Conservation (phyloP, 768 basidiomycete species). For the Suillus cothurnatus region DNA sequence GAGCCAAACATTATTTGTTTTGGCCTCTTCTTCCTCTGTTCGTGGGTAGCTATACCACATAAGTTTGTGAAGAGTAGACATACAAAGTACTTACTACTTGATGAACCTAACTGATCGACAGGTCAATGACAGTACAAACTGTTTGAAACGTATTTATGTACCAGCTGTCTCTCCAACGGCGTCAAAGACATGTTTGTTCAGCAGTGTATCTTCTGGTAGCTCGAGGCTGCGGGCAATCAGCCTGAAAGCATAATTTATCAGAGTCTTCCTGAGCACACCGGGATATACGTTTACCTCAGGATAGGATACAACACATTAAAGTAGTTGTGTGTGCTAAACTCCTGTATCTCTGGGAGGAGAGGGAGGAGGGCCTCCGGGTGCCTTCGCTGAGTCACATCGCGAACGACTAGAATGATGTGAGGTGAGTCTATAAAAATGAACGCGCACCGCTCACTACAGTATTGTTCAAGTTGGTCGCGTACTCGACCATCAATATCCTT, state of each 20-base stretch:
- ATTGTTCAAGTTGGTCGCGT: slow-evolving; percentile 62
- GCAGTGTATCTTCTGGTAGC: slow-evolving; percentile 53
- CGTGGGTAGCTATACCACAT: slow-evolving; percentile 46
- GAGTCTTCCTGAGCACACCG: not conserved
- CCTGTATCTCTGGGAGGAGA: slow-evolving; percentile 53
- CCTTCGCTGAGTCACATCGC: slow-evolving; percentile 45
- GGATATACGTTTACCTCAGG: slow-evolving; percentile 36
- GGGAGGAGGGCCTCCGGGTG: slow-evolving; percentile 55
- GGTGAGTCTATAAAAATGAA: not conserved
- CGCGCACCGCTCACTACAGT: slow-evolving; percentile 48
- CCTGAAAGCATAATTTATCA: slow-evolving; percentile 27
- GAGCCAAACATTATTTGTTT: slow-evolving; percentile 59
- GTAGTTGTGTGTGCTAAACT: slow-evolving; percentile 53
- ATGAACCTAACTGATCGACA: slow-evolving; percentile 53
- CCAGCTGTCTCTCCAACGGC: slow-evolving; percentile 44
- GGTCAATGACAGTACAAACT: not conserved
- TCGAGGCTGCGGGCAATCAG: slow-evolving; percentile 54
- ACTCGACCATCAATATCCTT: slow-evolving; percentile 66
- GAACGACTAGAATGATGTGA: slow-evolving; percentile 42
- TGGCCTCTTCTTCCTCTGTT: slow-evolving; percentile 47
- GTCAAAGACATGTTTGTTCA: slow-evolving; percentile 48
- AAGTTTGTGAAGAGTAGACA: not conserved
- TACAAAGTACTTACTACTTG: slow-evolving; percentile 54
- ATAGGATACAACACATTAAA: slow-evolving; percentile 51
- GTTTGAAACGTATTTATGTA: slow-evolving; percentile 18